A percentile compares a stretch with the other conserved stretches of the same genome.
phyloP scores from a whole-genome alignment of 768 basidiomycete genomes.

The Hygrocybe coccinea region DNA sequence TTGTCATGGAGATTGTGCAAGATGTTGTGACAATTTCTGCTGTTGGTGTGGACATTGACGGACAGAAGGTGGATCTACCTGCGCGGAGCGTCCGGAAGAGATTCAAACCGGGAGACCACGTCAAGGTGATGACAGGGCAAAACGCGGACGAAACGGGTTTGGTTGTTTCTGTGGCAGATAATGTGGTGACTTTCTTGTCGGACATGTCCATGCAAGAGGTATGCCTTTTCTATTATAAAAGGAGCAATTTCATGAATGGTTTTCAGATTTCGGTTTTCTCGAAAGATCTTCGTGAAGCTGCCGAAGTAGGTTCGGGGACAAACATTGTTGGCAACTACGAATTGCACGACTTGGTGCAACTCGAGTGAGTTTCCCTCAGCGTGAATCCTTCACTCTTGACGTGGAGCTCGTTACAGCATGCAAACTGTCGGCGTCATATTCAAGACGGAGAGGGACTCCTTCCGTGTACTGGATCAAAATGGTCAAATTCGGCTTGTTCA shows the following conservation, averaged over 20 bases:
- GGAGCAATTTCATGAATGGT: neutral
- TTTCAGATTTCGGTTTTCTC: slow-evolving; percentile 90
- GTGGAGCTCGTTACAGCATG: slow-evolving; percentile 43
- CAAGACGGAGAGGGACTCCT: slow-evolving; percentile 92
- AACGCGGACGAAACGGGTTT: slow-evolving; percentile 94
- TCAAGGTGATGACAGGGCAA: slow-evolving; percentile 95
- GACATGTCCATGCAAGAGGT: slow-evolving; percentile 98
- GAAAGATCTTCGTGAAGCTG: slow-evolving; percentile 94
- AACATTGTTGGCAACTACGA: slow-evolving; percentile 92
- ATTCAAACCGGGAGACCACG: slow-evolving; percentile 96
- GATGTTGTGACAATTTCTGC: slow-evolving; percentile 85
- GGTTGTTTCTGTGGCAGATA: slow-evolving; percentile 86
- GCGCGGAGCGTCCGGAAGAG: slow-evolving; percentile 88
- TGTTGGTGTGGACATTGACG: slow-evolving; percentile 76
- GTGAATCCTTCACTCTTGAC: neutral
- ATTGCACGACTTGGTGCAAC: slow-evolving; percentile 91
- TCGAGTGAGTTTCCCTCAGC: slow-evolving; percentile 63
- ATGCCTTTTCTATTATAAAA: slow-evolving; percentile 9
- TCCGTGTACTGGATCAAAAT: slow-evolving; percentile 94
- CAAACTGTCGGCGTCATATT: slow-evolving; percentile 96
- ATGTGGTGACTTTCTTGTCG: slow-evolving; percentile 92
- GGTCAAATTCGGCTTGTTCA: slow-evolving; percentile 84
- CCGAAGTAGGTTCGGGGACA: slow-evolving; percentile 90
- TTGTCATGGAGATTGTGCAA: slow-evolving; percentile 82
- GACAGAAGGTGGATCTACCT: slow-evolving; percentile 79